These are phyloP conservation scores for Leishmania aethiopica DNA, from an alignment of 208 protist genomes.

Conservation along the genomic window DNA sequence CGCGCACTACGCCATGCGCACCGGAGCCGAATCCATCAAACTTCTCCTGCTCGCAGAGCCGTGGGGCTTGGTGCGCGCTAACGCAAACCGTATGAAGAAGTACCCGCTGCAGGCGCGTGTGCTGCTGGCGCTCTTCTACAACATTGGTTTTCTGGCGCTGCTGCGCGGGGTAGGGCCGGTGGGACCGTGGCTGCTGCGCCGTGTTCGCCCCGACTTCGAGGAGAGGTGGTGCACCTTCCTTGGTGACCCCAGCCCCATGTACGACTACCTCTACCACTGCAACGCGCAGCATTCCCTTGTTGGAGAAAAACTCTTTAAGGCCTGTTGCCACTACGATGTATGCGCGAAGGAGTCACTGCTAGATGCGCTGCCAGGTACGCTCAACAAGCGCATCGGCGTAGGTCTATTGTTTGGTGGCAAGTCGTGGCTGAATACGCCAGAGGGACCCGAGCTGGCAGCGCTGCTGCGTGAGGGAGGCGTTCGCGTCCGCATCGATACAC, in stretches of 20 bases:
- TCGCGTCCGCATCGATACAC: conserved; percentile 33
- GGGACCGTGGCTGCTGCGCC: conserved; percentile 49
- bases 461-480: conserved; percentile 36
- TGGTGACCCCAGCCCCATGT: conserved; percentile 45
- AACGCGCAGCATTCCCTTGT: conserved; percentile 54
- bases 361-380: conserved; percentile 33
- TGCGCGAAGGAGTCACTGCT: conserved; percentile 53
- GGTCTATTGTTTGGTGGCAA: conserved; percentile 54
- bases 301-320: conserved; percentile 59
- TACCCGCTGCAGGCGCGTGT: conserved; percentile 30
- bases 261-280: conserved; percentile 82
- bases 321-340: conserved; percentile 56
- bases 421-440: conserved; percentile 49
- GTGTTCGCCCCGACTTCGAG: conserved; percentile 57
- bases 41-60: conserved; percentile 53
- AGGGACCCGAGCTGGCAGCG: conserved; percentile 38
- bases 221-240: conserved; percentile 48
- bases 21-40: conserved; percentile 27
- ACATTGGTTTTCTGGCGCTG: conserved; percentile 38
- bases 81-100: conserved; percentile 27
- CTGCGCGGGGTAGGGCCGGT: conserved; percentile 51
- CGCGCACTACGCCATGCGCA: conserved; percentile 48
- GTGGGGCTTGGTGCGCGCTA: conserved; percentile 54
- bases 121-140: conserved; percentile 40
- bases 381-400: conserved; percentile 33